Evolutionary conservation across 305 asterid species (phyloP).

Genomic region (Plantago lanceolata): DNA sequence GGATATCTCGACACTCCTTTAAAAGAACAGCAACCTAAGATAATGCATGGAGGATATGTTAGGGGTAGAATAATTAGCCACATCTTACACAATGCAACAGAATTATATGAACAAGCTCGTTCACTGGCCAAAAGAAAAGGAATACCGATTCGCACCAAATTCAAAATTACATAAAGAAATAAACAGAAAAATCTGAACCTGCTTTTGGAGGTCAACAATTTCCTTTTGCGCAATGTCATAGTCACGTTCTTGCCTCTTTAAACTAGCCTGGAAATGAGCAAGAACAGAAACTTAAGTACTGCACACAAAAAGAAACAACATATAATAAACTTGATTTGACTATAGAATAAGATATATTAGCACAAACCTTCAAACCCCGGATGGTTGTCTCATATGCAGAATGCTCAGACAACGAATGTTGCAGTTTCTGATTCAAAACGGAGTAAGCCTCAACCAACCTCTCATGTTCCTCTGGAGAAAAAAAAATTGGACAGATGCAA

Average conservation of each 20-base stretch:
- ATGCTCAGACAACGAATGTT: conserved; percentile 62
- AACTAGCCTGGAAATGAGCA: conserved; percentile 49
- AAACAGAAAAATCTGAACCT: conserved; percentile 41
- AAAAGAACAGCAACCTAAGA: conserved; percentile 73
- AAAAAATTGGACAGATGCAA: background rate
- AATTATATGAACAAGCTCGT: conserved; percentile 4
- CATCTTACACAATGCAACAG: background rate
- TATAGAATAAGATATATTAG: conserved; percentile 9
- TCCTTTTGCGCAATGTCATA: conserved; percentile 62
- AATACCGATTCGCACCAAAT: background rate
- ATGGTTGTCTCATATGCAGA: conserved; percentile 50
- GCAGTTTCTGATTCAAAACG: conserved; percentile 59
- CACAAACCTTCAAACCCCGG: conserved; percentile 69
- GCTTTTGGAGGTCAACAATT: conserved; percentile 75
- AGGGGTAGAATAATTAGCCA: background rate
- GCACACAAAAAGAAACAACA: conserved; percentile 11
- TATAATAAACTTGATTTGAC: background rate
- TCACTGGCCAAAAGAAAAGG: background rate
- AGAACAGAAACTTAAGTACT: conserved; percentile 11
- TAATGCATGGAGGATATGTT: conserved; percentile 3
- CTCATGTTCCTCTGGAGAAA: conserved; percentile 74
- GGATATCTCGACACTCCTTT: conserved; percentile 94
- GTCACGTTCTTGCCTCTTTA: conserved; percentile 80
- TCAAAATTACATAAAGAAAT: background rate
- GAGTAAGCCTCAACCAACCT: conserved; percentile 69